These are phyloP conservation scores for Xylogone sp. DNA, from an alignment of 2,329 filamentous ascomycete species.

Conservation along the genomic window DNA sequence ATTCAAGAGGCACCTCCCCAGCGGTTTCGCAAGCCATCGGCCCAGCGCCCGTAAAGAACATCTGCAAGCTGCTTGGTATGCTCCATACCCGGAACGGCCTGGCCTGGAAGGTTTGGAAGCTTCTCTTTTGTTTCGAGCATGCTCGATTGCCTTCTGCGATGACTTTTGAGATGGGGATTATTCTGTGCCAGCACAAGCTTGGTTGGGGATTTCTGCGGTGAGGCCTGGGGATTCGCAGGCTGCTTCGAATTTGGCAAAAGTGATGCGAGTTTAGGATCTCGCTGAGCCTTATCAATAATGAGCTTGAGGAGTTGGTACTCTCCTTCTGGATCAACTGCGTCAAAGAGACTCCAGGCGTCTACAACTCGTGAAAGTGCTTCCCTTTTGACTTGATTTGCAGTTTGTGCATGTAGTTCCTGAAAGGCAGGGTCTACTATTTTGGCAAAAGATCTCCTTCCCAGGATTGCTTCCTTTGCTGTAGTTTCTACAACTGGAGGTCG, in stretches of 20 bases:
- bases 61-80: slow-evolving; percentile 87
- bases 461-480: slow-evolving; percentile 73
- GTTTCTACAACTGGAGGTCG: slow-evolving; percentile 53
- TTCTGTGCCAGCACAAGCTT: slow-evolving; percentile 76
- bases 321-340: slow-evolving; percentile 86
- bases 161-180: slow-evolving; percentile 81
- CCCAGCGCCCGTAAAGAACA: slow-evolving; percentile 88
- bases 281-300: slow-evolving; percentile 69
- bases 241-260: slow-evolving; percentile 27
- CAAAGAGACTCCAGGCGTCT: slow-evolving; percentile 80
- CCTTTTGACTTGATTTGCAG: slow-evolving; percentile 63
- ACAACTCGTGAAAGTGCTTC: slow-evolving; percentile 80
- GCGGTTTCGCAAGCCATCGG: slow-evolving; percentile 71
- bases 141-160: slow-evolving; percentile 53
- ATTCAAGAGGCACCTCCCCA: slow-evolving; percentile 46
- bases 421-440: slow-evolving; percentile 80
- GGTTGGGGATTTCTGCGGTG: slow-evolving; percentile 23
- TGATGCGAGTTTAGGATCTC: slow-evolving; percentile 60
- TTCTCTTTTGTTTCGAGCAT: slow-evolving; percentile 44
- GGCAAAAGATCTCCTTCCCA: slow-evolving; percentile 77
- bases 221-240: slow-evolving; percentile 55
- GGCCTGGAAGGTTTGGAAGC: slow-evolving; percentile 48
- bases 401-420: slow-evolving; percentile 84
- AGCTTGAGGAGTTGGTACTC: slow-evolving; percentile 79
- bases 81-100: slow-evolving; percentile 73